Evolutionary conservation across 2,329 filamentous ascomycete species (phyloP).

Genomic region (Cryphonectria carpinicola): DNA sequence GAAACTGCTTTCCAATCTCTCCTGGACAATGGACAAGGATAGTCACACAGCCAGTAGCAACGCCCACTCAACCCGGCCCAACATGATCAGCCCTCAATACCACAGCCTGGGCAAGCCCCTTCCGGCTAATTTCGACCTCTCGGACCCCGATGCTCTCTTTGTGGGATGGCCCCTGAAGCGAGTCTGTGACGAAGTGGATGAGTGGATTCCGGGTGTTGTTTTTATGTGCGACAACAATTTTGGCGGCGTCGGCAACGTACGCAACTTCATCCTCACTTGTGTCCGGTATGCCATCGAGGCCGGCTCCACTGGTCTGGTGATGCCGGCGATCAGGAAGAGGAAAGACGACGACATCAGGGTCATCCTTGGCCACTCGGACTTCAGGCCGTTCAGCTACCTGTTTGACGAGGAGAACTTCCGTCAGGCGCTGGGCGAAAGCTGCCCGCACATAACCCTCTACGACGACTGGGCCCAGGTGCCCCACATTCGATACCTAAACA

Average conservation of each 20-base stretch:
- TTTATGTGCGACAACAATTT: slow-evolving; percentile 56
- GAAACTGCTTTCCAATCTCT: slow-evolving; percentile 2
- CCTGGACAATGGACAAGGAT: slow-evolving; percentile 8
- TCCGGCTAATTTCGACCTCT: slow-evolving; percentile 41
- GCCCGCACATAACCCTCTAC: slow-evolving; percentile 50
- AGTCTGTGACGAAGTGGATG: slow-evolving; percentile 46
- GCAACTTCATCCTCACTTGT: slow-evolving; percentile 55
- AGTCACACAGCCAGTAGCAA: neutral
- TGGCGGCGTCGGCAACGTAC: slow-evolving; percentile 54
- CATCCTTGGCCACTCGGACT: slow-evolving; percentile 44
- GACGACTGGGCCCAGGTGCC: slow-evolving; percentile 44
- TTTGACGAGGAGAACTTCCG: slow-evolving; percentile 53
- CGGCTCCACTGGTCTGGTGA: slow-evolving; percentile 49
- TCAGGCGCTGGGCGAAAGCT: slow-evolving; percentile 40
- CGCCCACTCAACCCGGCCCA: too few species aligned
- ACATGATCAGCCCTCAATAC: neutral
- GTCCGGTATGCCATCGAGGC: slow-evolving; percentile 53
- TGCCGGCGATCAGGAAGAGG: slow-evolving; percentile 50
- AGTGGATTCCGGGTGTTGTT: slow-evolving; percentile 48
- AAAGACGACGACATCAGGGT: slow-evolving; percentile 46
- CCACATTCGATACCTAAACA: slow-evolving; percentile 30
- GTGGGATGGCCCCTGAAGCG: slow-evolving; percentile 50
- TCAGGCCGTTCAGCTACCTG: slow-evolving; percentile 47
- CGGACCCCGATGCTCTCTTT: slow-evolving; percentile 47
- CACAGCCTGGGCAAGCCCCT: slow-evolving; percentile 16